Percentiles rank a stretch among this genome's conserved stretches.
Conservation (phyloP, 2,329 filamentous ascomycete genomes). For the Paecilomyces sp. region DNA sequence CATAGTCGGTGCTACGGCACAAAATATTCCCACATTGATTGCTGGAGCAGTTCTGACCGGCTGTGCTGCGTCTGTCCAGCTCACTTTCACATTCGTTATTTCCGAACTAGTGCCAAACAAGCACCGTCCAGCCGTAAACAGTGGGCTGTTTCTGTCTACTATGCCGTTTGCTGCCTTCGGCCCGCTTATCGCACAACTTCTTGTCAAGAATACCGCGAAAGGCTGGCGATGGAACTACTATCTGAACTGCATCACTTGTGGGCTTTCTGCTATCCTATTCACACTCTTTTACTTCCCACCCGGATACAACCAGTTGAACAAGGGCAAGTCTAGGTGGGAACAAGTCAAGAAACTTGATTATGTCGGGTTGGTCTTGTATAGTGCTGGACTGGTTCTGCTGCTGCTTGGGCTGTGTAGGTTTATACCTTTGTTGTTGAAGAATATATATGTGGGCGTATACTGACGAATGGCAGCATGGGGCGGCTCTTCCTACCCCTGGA, state of each 20-base stretch:
- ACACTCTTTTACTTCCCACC: slow-evolving; percentile 44
- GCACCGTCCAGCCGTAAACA: slow-evolving; percentile 24
- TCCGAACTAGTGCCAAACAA: slow-evolving; percentile 35
- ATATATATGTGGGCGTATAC: background rate
- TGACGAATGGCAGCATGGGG: slow-evolving; percentile 20
- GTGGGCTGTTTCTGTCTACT: slow-evolving; percentile 24
- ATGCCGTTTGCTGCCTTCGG: slow-evolving; percentile 27
- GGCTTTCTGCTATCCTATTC: slow-evolving; percentile 34
- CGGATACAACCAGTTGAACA: slow-evolving; percentile 37
- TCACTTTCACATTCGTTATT: slow-evolving; percentile 31
- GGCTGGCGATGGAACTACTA: slow-evolving; percentile 48
- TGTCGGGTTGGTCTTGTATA: slow-evolving; percentile 38
- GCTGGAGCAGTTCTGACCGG: slow-evolving; percentile 31
- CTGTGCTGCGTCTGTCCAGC: slow-evolving; percentile 28
- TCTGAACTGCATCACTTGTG: slow-evolving; percentile 39
- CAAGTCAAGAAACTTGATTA: slow-evolving; percentile 41
- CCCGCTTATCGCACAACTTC: slow-evolving; percentile 40
- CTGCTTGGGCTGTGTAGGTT: slow-evolving; percentile 35
- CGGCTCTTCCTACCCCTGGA: slow-evolving; percentile 38
- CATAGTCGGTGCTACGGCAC: slow-evolving; percentile 30
- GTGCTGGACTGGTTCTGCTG: slow-evolving; percentile 35
- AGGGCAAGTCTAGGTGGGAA: slow-evolving; percentile 20
- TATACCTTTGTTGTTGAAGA: background rate
- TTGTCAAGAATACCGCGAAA: slow-evolving; percentile 36
- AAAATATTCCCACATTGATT: slow-evolving; percentile 30